Evolutionary conservation across 2,329 filamentous ascomycete species (phyloP).

Genomic region (Colletotrichum scovillei): DNA sequence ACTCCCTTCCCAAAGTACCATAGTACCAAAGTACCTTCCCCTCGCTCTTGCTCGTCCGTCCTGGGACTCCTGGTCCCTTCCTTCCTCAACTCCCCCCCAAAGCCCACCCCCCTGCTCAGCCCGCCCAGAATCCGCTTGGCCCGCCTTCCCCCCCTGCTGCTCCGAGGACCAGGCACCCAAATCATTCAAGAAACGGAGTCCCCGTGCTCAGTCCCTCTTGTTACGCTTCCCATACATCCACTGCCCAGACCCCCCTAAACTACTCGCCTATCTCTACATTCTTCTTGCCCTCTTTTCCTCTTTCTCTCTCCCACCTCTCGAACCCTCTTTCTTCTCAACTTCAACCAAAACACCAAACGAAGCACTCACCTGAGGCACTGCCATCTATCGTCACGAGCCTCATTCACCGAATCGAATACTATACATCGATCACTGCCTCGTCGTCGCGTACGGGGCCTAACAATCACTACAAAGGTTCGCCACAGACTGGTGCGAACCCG

Average conservation of each 20-base stretch:
- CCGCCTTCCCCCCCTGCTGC: constrained; percentile 23
- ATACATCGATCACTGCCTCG: not conserved
- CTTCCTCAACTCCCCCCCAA: not conserved
- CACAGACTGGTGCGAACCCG: constrained; percentile 6
- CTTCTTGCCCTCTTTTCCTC: constrained; percentile 4
- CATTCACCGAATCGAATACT: not conserved
- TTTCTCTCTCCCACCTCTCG: constrained; percentile 9
- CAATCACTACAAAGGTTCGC: not conserved
- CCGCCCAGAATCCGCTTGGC: constrained; percentile 31
- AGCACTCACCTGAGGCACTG: constrained; percentile 19
- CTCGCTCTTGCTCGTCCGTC: not conserved
- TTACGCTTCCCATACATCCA: constrained; percentile 30
- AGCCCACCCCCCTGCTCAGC: constrained; percentile 27
- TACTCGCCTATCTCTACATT: constrained; percentile 14
- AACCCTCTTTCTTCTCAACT: constrained; percentile 32
- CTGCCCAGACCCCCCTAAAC: constrained; percentile 22
- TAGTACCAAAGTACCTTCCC: not conserved
- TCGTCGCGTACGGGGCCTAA: not conserved
- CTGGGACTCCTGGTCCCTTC: not conserved
- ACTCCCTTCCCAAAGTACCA: not conserved
- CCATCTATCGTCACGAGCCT: constrained; percentile 22
- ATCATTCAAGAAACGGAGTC: constrained; percentile 32
- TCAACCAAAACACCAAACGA: constrained; percentile 22
- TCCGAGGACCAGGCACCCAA: constrained; percentile 33
- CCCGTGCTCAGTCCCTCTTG: constrained; percentile 24